Percentiles rank a stretch among this genome's conserved stretches.
phyloP scores from a whole-genome alignment of 495 filamentous ascomycete genomes.

The Lophiostoma macrostomum region DNA sequence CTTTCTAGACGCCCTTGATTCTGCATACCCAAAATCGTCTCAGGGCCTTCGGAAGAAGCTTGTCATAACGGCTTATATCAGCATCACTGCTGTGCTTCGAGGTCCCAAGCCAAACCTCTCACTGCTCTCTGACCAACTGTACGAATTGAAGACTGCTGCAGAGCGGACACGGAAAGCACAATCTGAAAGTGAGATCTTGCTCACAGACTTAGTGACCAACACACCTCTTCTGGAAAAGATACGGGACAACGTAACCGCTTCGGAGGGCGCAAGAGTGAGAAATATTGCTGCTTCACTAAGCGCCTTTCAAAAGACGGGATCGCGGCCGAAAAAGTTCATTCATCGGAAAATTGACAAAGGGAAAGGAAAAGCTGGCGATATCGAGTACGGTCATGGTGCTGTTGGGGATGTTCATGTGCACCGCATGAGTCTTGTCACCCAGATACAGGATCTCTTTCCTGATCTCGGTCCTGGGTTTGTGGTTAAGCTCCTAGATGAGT shows the following conservation, averaged over 20 bases:
- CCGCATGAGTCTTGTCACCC: constrained; percentile 75
- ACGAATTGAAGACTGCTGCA: constrained; percentile 68
- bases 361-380: constrained; percentile 52
- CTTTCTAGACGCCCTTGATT: constrained; percentile 71
- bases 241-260: constrained; percentile 33
- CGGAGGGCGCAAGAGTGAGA: constrained; percentile 51
- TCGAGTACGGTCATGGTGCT: constrained; percentile 45
- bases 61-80: constrained; percentile 68
- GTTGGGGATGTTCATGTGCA: constrained; percentile 67
- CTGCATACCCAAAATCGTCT: constrained; percentile 57
- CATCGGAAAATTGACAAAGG: constrained; percentile 61
- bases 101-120: constrained; percentile 64
- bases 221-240: constrained; percentile 51
- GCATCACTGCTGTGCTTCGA: constrained; percentile 64
- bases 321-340: constrained; percentile 50
- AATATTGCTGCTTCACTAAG: constrained; percentile 57
- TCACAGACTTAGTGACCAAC: constrained; percentile 60
- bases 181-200: constrained; percentile 51
- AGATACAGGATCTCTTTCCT: constrained; percentile 91
- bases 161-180: constrained; percentile 38
- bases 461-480: constrained; percentile 83
- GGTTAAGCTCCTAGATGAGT: constrained; percentile 72
- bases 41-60: constrained; percentile 58
- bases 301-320: constrained; percentile 47
- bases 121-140: constrained; percentile 74